Base-by-base conservation (phyloP, 306 rosid species). In the Cucumis cinereus region DNA sequence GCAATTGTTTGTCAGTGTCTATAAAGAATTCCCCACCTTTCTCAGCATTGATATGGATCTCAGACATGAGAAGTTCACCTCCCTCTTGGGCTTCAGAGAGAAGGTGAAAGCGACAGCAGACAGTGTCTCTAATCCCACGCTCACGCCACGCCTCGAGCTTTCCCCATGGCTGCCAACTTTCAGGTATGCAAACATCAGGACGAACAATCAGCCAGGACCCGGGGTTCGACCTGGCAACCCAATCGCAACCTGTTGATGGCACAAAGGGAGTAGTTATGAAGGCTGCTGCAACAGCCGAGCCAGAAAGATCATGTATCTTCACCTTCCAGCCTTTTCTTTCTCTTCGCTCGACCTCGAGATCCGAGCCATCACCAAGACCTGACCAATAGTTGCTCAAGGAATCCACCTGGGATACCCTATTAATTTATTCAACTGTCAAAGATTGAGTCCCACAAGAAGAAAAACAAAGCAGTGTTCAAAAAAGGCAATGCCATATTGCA, bases 121-220 rank as follows among this genome's bases (percentile, higher is more conserved):
- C 76, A 1, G 88, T 75, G 78, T 93, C 98, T 82, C 91, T 79
- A 8, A 89, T 74, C 67, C 98, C 96, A 2, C 93, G 97, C 77
- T 93, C 97, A 0, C 98, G 95, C 98, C 98, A 93, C 1, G 96
- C 98, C 85, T 93, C 97, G 1, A 93, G 96, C 83, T 91, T 93
- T 83, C 97, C 98, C 98, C 98, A 93, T 11, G 98, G 98, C 77
- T 88, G 96, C 98, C 98, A 92, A 81, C 92, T 93, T 75, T 90
- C 96, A 0, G 97, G 87, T 79, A 87, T 76, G 77, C 89, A 81
- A 57, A 80, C 84, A 75, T 88, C 97, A 0, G 97, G 96, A 33
- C 96, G 92, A 67, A 89, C 96, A 74, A 93, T 90, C 89, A 93
- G 81, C 98, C 98, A 93, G 79, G 96, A 90, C 75, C 98, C 98